Evolutionary conservation across 1,139 yeast species (phyloP).

Genomic region (Torulaspora globosa): DNA sequence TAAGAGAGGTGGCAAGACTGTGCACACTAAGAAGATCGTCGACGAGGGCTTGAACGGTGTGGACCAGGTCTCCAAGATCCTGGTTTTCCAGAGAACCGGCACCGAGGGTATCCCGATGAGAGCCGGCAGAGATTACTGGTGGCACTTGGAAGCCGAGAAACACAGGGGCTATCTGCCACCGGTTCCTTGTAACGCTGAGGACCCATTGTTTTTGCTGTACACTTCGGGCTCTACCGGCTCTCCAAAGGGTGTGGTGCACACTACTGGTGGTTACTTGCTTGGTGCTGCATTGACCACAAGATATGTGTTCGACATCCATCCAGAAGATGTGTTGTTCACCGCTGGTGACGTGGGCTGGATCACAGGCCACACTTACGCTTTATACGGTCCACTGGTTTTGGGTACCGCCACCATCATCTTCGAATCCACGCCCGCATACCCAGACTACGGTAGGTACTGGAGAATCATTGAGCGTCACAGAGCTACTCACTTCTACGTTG

Average conservation of each 20-base stretch:
- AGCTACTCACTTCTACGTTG: slow-evolving; percentile 96
- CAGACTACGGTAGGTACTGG: slow-evolving; percentile 96
- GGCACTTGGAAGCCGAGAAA: slow-evolving; percentile 83
- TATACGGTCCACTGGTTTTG: slow-evolving; percentile 84
- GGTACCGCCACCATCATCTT: slow-evolving; percentile 92
- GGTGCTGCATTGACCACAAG: slow-evolving; percentile 95
- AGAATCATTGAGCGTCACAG: slow-evolving; percentile 87
- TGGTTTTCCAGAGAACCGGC: slow-evolving; percentile 87
- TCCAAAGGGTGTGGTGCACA: slow-evolving; percentile 96
- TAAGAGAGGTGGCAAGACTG: slow-evolving; percentile 91
- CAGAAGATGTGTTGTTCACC: slow-evolving; percentile 84
- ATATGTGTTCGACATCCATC: slow-evolving; percentile 88
- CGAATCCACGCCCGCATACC: slow-evolving; percentile 98
- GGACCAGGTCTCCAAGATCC: slow-evolving; percentile 75
- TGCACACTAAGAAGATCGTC: slow-evolving; percentile 76
- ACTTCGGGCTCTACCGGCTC: slow-evolving; percentile 97
- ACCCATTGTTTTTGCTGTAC: slow-evolving; percentile 85
- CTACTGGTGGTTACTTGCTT: slow-evolving; percentile 88
- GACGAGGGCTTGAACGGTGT: slow-evolving; percentile 84
- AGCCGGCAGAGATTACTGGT: slow-evolving; percentile 86
- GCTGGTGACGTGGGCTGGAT: slow-evolving; percentile 99
- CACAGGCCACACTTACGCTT: slow-evolving; percentile 95
- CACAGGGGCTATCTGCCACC: slow-evolving; percentile 86
- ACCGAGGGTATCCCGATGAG: slow-evolving; percentile 51
- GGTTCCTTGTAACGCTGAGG: slow-evolving; percentile 82